These are phyloP conservation scores for Salix exigua DNA, from an alignment of 345 rosid species.

Conservation along the genomic window DNA sequence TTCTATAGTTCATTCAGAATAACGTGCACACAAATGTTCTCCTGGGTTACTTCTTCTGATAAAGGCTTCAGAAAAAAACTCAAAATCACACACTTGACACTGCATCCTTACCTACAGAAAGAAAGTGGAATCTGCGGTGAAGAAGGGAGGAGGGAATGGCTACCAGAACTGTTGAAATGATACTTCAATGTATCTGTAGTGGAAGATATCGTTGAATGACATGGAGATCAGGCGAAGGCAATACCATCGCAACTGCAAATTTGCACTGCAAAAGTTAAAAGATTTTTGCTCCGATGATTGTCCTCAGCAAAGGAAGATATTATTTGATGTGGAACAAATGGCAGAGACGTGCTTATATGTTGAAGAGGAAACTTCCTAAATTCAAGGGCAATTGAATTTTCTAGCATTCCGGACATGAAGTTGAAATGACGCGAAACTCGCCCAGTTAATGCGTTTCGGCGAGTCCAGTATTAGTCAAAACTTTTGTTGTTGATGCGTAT, in stretches of 20 bases:
- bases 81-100: not conserved
- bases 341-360: too few species aligned
- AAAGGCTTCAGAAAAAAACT: not conserved
- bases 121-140: not conserved
- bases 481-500: too few species aligned
- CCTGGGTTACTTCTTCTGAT: not conserved
- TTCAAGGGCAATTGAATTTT: too few species aligned
- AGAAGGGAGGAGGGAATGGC: not conserved
- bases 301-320: not conserved
- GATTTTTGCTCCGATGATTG: not conserved
- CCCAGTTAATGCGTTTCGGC: too few species aligned
- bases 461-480: too few species aligned
- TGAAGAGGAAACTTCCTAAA: too few species aligned
- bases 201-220: constrained; percentile 10
- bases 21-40: not conserved
- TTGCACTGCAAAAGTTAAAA: constrained; percentile 18
- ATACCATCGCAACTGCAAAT: constrained; percentile 21
- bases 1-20: not conserved
- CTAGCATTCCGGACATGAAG: too few species aligned
- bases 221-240: constrained; percentile 15
- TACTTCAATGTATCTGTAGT: constrained; percentile 2
- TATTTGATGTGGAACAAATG: too few species aligned
- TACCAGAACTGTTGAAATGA: constrained; percentile 3
- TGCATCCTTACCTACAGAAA: not conserved
- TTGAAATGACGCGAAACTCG: too few species aligned